A percentile compares a stretch with the other conserved stretches of the same genome.
These are phyloP conservation scores for Morella rubra DNA, from an alignment of 306 rosid genomes.

Conservation along the genomic window DNA sequence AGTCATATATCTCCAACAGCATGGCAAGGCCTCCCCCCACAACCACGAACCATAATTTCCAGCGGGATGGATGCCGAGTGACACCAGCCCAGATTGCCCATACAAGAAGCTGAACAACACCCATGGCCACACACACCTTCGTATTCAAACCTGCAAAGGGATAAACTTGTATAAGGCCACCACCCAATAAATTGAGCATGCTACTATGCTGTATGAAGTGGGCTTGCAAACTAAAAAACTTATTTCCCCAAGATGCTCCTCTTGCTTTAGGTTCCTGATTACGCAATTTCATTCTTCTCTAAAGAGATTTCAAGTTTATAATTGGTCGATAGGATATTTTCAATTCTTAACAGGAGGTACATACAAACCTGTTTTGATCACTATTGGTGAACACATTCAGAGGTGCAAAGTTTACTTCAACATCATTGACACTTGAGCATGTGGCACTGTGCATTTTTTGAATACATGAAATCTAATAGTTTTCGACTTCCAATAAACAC, in stretches of 20 bases:
- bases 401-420: neutral
- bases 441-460: neutral
- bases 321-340: no score
- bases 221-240: neutral
- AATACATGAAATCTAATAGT: neutral
- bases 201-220: neutral
- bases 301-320: neutral
- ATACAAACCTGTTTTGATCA: neutral
- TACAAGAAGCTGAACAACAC: slow-evolving; percentile 64
- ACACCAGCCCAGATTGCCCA: slow-evolving; percentile 78
- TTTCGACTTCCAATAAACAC: neutral
- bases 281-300: neutral
- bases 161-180: slow-evolving; percentile 21
- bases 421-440: neutral
- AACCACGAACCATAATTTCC: slow-evolving; percentile 71
- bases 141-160: slow-evolving; percentile 66
- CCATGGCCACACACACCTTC: slow-evolving; percentile 68
- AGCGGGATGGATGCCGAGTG: slow-evolving; percentile 59
- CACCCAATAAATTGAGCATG: slow-evolving; percentile 17
- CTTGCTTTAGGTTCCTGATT: neutral
- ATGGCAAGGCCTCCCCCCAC: slow-evolving; percentile 57
- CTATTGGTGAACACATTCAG: neutral
- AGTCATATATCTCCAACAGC: slow-evolving; percentile 69
- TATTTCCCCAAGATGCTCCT: neutral
- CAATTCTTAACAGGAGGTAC: no score